These are phyloP conservation scores for Sugiyamaella grinbergsii DNA, from an alignment of 1,139 yeast genomes.

Conservation along the genomic window DNA sequence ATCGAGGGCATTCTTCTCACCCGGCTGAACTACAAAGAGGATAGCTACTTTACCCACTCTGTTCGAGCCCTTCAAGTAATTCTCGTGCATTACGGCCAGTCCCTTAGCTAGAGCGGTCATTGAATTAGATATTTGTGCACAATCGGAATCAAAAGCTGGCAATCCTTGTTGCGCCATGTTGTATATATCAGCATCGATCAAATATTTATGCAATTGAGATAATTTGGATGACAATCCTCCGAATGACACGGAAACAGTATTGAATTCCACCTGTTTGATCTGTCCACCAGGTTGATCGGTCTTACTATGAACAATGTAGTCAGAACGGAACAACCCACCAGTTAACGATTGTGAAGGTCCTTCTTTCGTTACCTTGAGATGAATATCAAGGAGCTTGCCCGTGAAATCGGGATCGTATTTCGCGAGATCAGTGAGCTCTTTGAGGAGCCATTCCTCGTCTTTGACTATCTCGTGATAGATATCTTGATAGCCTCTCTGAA, in stretches of 20 bases:
- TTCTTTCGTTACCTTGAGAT: slow-evolving; percentile 28
- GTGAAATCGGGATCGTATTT: slow-evolving; percentile 74
- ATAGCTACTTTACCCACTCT: slow-evolving; percentile 51
- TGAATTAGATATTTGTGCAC: slow-evolving; percentile 70
- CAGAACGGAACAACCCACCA: slow-evolving; percentile 86
- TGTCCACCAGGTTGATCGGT: slow-evolving; percentile 34
- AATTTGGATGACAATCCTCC: slow-evolving; percentile 86
- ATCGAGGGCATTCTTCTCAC: slow-evolving; percentile 87
- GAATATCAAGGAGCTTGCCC: slow-evolving; percentile 62
- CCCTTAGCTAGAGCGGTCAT: slow-evolving; percentile 65
- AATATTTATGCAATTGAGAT: slow-evolving; percentile 67
- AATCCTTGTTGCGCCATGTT: slow-evolving; percentile 23
- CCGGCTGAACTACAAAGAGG: slow-evolving; percentile 78
- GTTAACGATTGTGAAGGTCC: slow-evolving; percentile 68
- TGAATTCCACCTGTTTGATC: slow-evolving; percentile 93
- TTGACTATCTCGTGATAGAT: slow-evolving; percentile 53
- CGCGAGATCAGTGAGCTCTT: slow-evolving; percentile 52
- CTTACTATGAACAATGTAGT: slow-evolving; percentile 68
- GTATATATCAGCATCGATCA: slow-evolving; percentile 39
- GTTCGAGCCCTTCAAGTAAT: neutral
- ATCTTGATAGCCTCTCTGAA: slow-evolving; percentile 72
- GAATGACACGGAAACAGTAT: slow-evolving; percentile 93
- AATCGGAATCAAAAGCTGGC: slow-evolving; percentile 42
- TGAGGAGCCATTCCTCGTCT: slow-evolving; percentile 63
- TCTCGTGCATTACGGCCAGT: slow-evolving; percentile 60